Conservation (phyloP, 2,329 filamentous ascomycete genomes). For the Penicillium sp. region DNA sequence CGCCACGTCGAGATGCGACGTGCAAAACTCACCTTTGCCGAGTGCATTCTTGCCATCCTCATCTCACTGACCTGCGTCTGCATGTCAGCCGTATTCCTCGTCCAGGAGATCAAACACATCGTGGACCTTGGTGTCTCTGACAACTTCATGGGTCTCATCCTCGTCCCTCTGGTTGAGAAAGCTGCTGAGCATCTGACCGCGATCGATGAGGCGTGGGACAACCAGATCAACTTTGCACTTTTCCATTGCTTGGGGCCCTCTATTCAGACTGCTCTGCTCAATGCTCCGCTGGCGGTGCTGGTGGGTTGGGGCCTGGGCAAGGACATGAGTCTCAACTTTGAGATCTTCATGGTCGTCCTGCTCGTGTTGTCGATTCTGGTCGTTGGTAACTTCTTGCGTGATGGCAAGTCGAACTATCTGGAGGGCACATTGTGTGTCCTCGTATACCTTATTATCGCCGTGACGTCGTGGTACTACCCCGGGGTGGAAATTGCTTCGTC, state of each 20-base stretch:
- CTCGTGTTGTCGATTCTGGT: constrained; percentile 82
- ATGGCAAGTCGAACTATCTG: constrained; percentile 87
- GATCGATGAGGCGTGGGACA: constrained; percentile 75
- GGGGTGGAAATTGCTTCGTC: constrained; percentile 43
- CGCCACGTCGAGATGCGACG: constrained; percentile 61
- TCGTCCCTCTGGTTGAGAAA: constrained; percentile 80
- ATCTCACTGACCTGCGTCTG: constrained; percentile 70
- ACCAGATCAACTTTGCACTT: constrained; percentile 76
- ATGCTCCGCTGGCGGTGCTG: constrained; percentile 78
- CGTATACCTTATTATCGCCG: constrained; percentile 64
- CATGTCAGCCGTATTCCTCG: constrained; percentile 71
- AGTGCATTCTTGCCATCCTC: constrained; percentile 66
- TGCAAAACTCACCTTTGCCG: constrained; percentile 72
- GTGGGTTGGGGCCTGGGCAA: constrained; percentile 77
- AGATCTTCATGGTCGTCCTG: constrained; percentile 81
- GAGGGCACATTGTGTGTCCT: constrained; percentile 78
- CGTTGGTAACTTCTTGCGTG: constrained; percentile 82
- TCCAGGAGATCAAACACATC: constrained; percentile 68
- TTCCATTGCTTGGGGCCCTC: constrained; percentile 84
- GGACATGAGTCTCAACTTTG: constrained; percentile 78
- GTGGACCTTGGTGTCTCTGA: constrained; percentile 58
- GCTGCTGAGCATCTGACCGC: constrained; percentile 82
- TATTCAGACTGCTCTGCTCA: constrained; percentile 86
- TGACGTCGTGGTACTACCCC: constrained; percentile 64
- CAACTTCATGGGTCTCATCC: constrained; percentile 69